These are phyloP conservation scores for Metschnikowia continentalis DNA, from an alignment of 805 yeast genomes.

Conservation along the genomic window DNA sequence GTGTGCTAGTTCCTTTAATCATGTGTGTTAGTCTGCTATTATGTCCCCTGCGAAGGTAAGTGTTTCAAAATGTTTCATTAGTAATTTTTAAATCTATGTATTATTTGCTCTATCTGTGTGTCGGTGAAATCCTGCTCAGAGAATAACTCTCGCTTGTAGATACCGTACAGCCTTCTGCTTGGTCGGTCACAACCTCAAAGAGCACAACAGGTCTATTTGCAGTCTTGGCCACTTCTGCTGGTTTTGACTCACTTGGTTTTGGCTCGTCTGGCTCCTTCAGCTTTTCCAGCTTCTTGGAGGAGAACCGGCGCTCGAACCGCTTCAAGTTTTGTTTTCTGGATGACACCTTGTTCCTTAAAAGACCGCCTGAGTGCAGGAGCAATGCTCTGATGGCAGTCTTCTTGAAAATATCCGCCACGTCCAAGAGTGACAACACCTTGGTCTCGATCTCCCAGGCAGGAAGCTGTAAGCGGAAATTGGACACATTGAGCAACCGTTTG, in stretches of 20 bases:
- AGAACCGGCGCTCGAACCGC: background rate
- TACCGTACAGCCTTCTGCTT: background rate
- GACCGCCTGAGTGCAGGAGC: slow-evolving; percentile 32
- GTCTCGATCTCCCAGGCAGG: slow-evolving; percentile 32
- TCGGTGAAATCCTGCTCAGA: background rate
- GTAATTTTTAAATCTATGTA: background rate
- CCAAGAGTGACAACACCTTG: slow-evolving; percentile 31
- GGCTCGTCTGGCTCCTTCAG: too few species aligned
- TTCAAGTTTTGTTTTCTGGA: slow-evolving; percentile 7
- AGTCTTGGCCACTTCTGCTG: too few species aligned
- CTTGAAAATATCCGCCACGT: slow-evolving; percentile 31
- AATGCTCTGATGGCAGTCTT: slow-evolving; percentile 29
- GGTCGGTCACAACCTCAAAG: too few species aligned
- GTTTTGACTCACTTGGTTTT: too few species aligned
- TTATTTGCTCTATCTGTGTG: background rate
- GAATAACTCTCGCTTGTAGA: background rate
- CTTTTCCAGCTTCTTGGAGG: background rate
- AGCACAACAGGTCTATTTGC: too few species aligned
- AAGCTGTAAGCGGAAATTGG: slow-evolving; percentile 29
- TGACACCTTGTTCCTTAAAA: slow-evolving; percentile 31
- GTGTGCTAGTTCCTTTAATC: too few species aligned
- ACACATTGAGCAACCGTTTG: slow-evolving; percentile 34
- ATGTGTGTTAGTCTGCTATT: too few species aligned
- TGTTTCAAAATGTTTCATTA: background rate
- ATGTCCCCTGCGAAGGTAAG: too few species aligned